Base-by-base conservation (phyloP, 306 rosid species). In the Dryas alaskensis region DNA sequence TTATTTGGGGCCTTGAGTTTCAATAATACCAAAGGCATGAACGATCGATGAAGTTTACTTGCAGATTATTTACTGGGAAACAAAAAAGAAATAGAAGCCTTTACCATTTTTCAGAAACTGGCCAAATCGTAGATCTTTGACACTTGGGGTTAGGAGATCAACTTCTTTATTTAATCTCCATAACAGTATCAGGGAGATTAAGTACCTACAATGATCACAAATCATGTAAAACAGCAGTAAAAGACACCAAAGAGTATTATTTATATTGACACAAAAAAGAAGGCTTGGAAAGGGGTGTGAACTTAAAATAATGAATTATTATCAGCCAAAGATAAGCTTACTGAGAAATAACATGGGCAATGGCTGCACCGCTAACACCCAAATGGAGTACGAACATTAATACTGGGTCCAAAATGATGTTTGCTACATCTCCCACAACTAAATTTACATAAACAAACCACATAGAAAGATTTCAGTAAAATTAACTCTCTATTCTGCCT, bases 341-440 rank as follows among this genome's bases (percentile, higher is more conserved):
- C 97, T 91, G 97, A 49, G 97, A 89, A 73, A 87, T 81, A 59
- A 89, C 92, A 76, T 91, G 97, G 12, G 93, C 93, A 76, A 92
- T 84, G 84, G 89, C 97, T 52, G 96, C 93, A 73, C 96, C 92
- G 4, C 83, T 85, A 67, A 89, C 87, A 39, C 93, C 96, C 70
- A 83, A 42, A 16, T 79, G 82, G 66, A 89, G 83, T 17, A 67
- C 81, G 69, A 87, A 89, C 43, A 92, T 87, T 79, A 89, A 86
- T 44, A 92, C 14, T 74, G 95, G 92, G 71, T 91, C 97, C 25
- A 91, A 83, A 62, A 87, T 86, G 73, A 91, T 89, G 87, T 91
- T 91, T 74, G 94, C 81, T 57, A 59, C 70, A 84, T 91, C 95
- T 83, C 95, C 92, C 27, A 78, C 89, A 83, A 91, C 97, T 91